Evolutionary conservation across 2,329 filamentous ascomycete species (phyloP), one percentile per base, ranked within the genome.

Genomic region (Colletotrichum lupini): DNA sequence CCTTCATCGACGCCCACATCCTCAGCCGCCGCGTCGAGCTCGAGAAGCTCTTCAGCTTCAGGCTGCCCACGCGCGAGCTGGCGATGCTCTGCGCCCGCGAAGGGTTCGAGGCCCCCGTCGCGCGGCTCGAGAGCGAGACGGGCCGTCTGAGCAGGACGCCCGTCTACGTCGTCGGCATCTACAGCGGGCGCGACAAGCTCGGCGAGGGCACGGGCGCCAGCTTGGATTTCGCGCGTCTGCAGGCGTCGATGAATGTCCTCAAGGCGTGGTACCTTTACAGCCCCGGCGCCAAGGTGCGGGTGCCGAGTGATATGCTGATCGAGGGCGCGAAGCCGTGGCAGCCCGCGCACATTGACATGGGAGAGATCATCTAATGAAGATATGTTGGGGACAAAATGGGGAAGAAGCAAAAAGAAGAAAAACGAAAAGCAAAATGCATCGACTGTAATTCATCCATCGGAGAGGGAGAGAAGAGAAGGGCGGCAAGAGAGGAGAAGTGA

Each of bases 261-360:
- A 97, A 98, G 87, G 89, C 92, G 6, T 99, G 97, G 97, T 99
- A 99, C 83, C 87, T 99, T 66, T 99, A 99, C 86, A 95, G 92
- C 81, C 96, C 97, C 32, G 87, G 88, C 68, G 84, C 87, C 77
- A 84, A 90, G 75, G 89, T 91, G 62, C 87, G 88, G 71, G 86
- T 94, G 74, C 93, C 93, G 28, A 94, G 92, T 80, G 91, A 94
- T 75, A 92, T 90, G 85, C 87, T 93, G 76, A 86, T 88, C 67
- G 86, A 90, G 75, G 88, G 86, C 59, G 90, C 91, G 56, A 85
- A 85, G 78, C 86, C 89, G 5, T 94, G 92, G 92, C 89, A 89
- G 82, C 90, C 92, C 2, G 89, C 88, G 66, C 86, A 94, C 77
- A 88, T 94, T 75, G 92, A 94, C 81, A 87, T 92, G 74, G 92